Percentiles rank a stretch among this genome's conserved stretches.
These are phyloP conservation scores for Bolboschoenoplectus hybrid DNA, from an alignment of 202 grass and related monocot species.

Conservation along the genomic window DNA sequence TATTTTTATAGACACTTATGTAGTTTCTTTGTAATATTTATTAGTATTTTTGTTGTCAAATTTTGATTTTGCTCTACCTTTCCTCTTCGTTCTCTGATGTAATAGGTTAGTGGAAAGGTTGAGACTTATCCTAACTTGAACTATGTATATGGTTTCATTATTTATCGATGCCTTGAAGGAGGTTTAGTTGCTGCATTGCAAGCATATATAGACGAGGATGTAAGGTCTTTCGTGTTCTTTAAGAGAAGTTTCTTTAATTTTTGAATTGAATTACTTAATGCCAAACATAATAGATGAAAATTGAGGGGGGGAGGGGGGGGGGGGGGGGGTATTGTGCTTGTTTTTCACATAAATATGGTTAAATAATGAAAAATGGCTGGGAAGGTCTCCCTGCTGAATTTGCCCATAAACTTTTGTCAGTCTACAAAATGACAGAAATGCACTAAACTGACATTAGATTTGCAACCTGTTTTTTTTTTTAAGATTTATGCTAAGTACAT, in stretches of 20 bases:
- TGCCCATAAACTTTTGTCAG: neutral
- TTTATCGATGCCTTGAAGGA: constrained; percentile 87
- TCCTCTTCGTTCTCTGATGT: too few relatives aligned
- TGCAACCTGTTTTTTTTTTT: neutral
- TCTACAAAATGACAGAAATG: neutral
- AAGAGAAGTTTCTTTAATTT: constrained; percentile 10
- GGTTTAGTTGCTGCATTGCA: constrained; percentile 78
- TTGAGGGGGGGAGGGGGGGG: neutral
- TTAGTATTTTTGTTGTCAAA: too few relatives aligned
- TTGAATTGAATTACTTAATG: constrained; percentile 23
- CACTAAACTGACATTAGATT: neutral
- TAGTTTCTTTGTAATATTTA: too few relatives aligned
- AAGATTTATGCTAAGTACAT: neutral
- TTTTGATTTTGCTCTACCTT: too few relatives aligned
- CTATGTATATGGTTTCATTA: too few relatives aligned
- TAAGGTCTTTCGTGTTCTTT: constrained; percentile 47
- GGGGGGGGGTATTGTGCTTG: neutral
- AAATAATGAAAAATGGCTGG: constrained; percentile 6
- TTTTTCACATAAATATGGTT: constrained; percentile 1
- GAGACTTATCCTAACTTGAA: too few relatives aligned
- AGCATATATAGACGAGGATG: constrained; percentile 84
- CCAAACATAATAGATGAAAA: neutral
- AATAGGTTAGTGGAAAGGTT: too few relatives aligned
- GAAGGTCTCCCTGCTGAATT: neutral
- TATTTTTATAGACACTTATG: too few relatives aligned